Conservation (phyloP, 1,284 basidiomycete species). For the Pascua guehoae region DNA sequence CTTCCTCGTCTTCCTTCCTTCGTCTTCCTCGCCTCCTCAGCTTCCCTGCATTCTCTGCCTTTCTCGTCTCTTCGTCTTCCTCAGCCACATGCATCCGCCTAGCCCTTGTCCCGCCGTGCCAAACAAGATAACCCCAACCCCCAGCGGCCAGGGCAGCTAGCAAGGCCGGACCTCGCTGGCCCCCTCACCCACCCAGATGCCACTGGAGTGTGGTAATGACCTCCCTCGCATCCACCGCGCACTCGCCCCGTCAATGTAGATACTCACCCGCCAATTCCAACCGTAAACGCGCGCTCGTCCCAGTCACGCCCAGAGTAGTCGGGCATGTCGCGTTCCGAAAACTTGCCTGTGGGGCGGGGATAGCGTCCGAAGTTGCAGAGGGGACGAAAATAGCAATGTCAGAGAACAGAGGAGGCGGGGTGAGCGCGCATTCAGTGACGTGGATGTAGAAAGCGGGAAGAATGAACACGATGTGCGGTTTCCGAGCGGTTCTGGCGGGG, state of each 20-base stretch:
- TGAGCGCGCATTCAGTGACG: neutral
- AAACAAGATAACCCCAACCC: no score
- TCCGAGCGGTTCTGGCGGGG: neutral
- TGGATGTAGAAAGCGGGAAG: neutral
- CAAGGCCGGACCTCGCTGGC: no score
- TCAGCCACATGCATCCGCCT: no score
- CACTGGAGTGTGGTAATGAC: neutral
- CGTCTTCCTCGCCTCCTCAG: neutral
- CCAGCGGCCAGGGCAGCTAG: no score
- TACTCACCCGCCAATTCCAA: conserved; percentile 90
- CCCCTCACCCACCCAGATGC: no score
- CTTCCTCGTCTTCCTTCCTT: neutral
- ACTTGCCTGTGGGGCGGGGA: conserved; percentile 65
- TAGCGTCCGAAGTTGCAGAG: neutral
- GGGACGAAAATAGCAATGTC: neutral
- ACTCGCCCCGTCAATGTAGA: no score
- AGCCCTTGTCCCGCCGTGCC: no score
- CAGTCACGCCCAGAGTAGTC: conserved; percentile 82
- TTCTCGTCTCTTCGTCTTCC: no score
- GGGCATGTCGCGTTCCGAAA: conserved; percentile 85
- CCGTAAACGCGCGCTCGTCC: conserved; percentile 88
- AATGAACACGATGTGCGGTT: neutral
- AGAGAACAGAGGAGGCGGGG: no score
- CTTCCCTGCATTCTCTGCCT: no score
- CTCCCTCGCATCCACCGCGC: neutral